Evolutionary conservation across 169 alveolate genomes (phyloP).

Genomic region (Plasmodium fragile): DNA sequence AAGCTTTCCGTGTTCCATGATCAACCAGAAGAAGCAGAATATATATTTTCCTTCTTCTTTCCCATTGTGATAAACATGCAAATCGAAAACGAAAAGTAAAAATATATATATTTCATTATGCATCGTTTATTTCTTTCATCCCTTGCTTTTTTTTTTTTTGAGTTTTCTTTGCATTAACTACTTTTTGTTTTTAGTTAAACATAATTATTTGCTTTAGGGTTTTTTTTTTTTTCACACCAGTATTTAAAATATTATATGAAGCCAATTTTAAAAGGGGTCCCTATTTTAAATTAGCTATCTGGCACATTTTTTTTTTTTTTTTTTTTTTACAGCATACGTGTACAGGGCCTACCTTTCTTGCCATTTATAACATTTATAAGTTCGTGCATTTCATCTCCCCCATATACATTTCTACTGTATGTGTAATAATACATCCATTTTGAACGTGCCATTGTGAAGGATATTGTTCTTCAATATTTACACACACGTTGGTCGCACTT

Average conservation of each 20-base stretch:
- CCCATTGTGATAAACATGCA: neutral
- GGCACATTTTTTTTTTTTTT: neutral
- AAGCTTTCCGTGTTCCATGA: neutral
- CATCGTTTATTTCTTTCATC: neutral
- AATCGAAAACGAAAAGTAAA: neutral
- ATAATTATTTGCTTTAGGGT: neutral
- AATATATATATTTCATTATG: neutral
- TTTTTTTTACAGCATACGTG: neutral
- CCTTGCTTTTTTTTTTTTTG: neutral
- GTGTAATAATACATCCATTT: neutral
- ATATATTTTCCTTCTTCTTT: neutral
- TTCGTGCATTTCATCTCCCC: neutral
- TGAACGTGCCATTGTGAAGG: neutral
- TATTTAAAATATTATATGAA: neutral
- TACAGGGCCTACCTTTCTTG: neutral
- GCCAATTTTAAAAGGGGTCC: neutral
- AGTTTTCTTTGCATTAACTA: neutral
- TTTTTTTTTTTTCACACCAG: neutral
- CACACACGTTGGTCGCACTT: neutral
- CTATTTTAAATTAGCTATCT: neutral
- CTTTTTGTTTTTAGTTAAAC: neutral
- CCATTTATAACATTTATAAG: neutral
- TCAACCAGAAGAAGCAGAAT: neutral
- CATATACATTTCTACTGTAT: slow-evolving; percentile 1
- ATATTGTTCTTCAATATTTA: neutral